These are phyloP conservation scores for Nicotiana attenuata DNA, from an alignment of 257 asterid genomes.

Conservation along the genomic window DNA sequence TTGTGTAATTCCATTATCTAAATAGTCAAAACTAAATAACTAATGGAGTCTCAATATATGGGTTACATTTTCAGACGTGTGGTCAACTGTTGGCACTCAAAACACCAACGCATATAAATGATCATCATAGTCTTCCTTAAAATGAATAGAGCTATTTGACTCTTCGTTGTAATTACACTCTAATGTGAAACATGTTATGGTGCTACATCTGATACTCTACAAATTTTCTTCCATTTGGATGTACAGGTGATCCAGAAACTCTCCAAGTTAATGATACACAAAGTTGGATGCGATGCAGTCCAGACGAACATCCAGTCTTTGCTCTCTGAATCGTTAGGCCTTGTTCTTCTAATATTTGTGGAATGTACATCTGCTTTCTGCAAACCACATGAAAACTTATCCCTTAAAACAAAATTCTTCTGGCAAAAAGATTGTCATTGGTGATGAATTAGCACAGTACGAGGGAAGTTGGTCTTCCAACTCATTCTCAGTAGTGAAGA, in stretches of 20 bases:
- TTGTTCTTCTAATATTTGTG: neutral
- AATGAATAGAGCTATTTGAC: neutral
- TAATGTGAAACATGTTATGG: neutral
- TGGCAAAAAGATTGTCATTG: neutral
- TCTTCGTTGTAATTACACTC: neutral
- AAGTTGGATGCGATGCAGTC: neutral
- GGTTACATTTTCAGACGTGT: neutral
- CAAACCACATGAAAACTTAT: neutral
- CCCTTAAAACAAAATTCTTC: neutral
- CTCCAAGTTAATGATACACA: neutral
- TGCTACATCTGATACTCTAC: neutral
- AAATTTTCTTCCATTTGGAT: neutral
- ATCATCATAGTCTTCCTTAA: neutral
- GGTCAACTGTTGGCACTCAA: neutral
- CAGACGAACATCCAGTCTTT: neutral
- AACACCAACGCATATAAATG: neutral
- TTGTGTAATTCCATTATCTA: neutral
- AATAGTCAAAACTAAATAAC: neutral
- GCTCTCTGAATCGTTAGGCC: slow-evolving; percentile 3
- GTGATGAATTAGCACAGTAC: neutral
- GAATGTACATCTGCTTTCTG: neutral
- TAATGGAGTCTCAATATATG: neutral
- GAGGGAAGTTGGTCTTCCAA: neutral
- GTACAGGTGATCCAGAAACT: neutral
- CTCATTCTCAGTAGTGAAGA: neutral